Evolutionary conservation across 192 early-diverging fungal genomes (phyloP), one percentile per base, ranked within the genome.

Genomic region (Chytriomyces sp.): DNA sequence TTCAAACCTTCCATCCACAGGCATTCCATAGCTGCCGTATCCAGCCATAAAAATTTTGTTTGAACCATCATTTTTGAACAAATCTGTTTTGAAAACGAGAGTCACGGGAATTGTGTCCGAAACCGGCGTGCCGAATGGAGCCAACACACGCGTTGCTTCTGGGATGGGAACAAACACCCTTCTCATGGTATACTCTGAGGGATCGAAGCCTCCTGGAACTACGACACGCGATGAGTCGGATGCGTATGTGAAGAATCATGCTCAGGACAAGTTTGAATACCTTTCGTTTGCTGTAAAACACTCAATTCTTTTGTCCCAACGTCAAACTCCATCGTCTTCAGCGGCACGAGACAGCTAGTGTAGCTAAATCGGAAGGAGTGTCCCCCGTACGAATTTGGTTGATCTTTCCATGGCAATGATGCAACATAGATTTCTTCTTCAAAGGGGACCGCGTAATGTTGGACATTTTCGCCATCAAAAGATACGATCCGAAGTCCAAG

Each of bases 401-500:
- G 53, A 57, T 20, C 53, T 1, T 20, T 20, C 11, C 20, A 57
- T 11, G 53, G 53, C 53, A 57, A 57, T 20, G 13, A 57, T 3
- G 53, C 53, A 0, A 20, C 20, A 20, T 18, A 57, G 11, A 57
- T 57, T 57, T 57, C 53, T 20, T 57, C 53, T 18, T 57, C 53
- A 57, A 57, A 57, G 13, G 11, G 53, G 20, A 57, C 20, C 53
- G 20, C 20, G 53, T 18, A 57, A 57, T 11, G 20, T 2, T 57
- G 1, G 20, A 57, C 0, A 11, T 66, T 82, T 10, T 77, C 74
- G 69, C 85, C 76, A 75, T 75, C 82, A 44, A 71, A 78, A 0
- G 77, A 61, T 53, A 81, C 70, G 50, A 88, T 84, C 57, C 83
- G 82, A 59, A 90, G 59, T 65, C 83, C 84, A 7, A 85, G 89